A percentile compares a stretch with the other conserved stretches of the same genome.
These are phyloP conservation scores for Ehretia macrophylla DNA, from an alignment of 257 asterid genomes.

Conservation along the genomic window DNA sequence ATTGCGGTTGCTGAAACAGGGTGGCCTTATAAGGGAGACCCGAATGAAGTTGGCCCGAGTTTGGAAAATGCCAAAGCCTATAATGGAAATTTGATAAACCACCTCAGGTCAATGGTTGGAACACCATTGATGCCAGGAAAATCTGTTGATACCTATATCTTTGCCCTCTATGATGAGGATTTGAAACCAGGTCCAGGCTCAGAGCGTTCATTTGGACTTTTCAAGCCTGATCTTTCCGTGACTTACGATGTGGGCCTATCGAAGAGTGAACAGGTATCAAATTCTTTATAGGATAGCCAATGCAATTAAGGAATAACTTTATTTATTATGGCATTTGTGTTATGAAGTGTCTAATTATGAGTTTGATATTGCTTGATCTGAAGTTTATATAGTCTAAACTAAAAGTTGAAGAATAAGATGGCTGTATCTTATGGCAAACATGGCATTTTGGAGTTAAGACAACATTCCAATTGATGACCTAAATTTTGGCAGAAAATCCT, in stretches of 20 bases:
- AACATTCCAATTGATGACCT: too few relatives aligned
- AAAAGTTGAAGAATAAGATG: neutral
- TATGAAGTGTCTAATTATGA: neutral
- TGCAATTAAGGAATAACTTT: neutral
- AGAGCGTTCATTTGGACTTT: constrained; percentile 80
- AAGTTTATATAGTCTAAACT: neutral
- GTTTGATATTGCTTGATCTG: neutral
- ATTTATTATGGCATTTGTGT: neutral
- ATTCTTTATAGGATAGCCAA: neutral
- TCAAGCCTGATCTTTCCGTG: constrained; percentile 60
- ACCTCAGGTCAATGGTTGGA: constrained; percentile 78
- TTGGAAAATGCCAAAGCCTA: constrained; percentile 84
- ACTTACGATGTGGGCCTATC: constrained; percentile 66
- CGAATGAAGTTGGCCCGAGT: constrained; percentile 76
- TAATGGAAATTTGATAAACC: constrained; percentile 80
- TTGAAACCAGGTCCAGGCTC: constrained; percentile 87
- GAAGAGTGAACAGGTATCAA: constrained; percentile 48
- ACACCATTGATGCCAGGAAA: constrained; percentile 97
- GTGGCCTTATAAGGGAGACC: constrained; percentile 97
- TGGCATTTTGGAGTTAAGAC: too few relatives aligned
- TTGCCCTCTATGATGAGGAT: constrained; percentile 91
- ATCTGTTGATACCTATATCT: constrained; percentile 84
- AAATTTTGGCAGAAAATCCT: too few relatives aligned
- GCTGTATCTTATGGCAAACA: too few relatives aligned
- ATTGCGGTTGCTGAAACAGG: constrained; percentile 98